Evolutionary conservation across 768 basidiomycete species (phyloP), one percentile per base, ranked within the genome.

Genomic region (Mycena vulgaris): DNA sequence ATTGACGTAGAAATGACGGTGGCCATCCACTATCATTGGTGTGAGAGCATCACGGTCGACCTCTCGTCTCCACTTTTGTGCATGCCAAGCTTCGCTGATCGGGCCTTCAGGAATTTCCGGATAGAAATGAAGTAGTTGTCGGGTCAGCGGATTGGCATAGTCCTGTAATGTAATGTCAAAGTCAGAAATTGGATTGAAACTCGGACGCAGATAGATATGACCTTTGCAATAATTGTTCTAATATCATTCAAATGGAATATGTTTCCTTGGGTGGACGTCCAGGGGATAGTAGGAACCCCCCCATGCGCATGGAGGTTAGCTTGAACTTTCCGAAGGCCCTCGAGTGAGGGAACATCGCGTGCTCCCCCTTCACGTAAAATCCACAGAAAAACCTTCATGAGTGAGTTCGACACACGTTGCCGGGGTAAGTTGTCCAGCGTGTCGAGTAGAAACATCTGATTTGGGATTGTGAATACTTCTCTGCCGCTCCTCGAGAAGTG

Each of bases 1-100:
- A 28, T 76, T 37, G 9, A 77, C 58, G 61, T 61, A 61, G 33
- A 48, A 61, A 23, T 61, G 59, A 3, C 59, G 31, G 17, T 48
- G 45, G 4, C 61, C 61, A 19, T 52, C 25, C 17, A 62, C 61
- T 30, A 51, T 62, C 61, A 62, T 62, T 1, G 61, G 61, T 7
- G 61, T 62, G 6, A 62, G 48, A 2, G 61, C 23, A 40, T 62
- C 61, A 1, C 61, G 61, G 19, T 52, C 61, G 5, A 62, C 28
- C 19, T 62, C 61, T 17, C 49, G 61, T 9, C 48, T 35, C 59
- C 59, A 61, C 23, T 61, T 61, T 23, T 61, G 59, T 6, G 59
- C 59, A 49, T 61, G 59, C 59, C 59, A 61, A 2, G 59, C 47
- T 19, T 61, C 59, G n/a, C 59, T 35, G 17, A 61, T 48, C 6